Evolutionary conservation across 192 early-diverging fungal genomes (phyloP).

Genomic region (Phlyctochytrium bullatum): DNA sequence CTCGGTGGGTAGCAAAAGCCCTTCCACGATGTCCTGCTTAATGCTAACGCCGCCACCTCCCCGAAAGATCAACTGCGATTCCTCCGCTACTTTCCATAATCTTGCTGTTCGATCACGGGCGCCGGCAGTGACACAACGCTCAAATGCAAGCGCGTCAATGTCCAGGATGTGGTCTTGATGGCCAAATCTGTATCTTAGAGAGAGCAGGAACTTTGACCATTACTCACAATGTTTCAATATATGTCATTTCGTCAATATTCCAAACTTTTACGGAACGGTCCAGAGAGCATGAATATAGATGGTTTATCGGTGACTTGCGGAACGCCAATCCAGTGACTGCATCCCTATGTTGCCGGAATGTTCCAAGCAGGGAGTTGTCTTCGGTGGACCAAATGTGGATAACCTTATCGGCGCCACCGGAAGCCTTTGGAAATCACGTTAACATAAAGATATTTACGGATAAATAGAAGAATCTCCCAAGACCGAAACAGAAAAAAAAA

Average conservation of each 20-base stretch:
- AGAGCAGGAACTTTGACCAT: not conserved
- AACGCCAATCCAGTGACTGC: conserved; percentile 82
- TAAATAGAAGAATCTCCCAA: not conserved
- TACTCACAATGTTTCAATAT: conserved; percentile 85
- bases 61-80: conserved; percentile 88
- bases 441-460: too few species aligned
- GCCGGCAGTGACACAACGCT: conserved; percentile 88
- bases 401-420: conserved; percentile 84
- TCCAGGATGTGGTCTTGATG: conserved; percentile 88
- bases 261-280: conserved; percentile 97
- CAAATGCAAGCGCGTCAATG: conserved; percentile 81
- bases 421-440: conserved; percentile 53
- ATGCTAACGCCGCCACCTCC: conserved; percentile 55
- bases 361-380: conserved; percentile 67
- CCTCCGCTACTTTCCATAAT: conserved; percentile 95
- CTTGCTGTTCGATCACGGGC: conserved; percentile 85
- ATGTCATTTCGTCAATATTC: conserved; percentile 88
- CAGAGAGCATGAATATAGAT: conserved; percentile 84
- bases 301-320: conserved; percentile 61
- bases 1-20: conserved; percentile 23
- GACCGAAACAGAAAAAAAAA: too few species aligned
- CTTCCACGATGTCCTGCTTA: conserved; percentile 48
- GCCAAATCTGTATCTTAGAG: conserved; percentile 62
- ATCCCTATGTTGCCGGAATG: conserved; percentile 92
- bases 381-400: conserved; percentile 89